phyloP scores from a whole-genome alignment of 768 basidiomycete genomes.

The Mycena chlorophos region DNA sequence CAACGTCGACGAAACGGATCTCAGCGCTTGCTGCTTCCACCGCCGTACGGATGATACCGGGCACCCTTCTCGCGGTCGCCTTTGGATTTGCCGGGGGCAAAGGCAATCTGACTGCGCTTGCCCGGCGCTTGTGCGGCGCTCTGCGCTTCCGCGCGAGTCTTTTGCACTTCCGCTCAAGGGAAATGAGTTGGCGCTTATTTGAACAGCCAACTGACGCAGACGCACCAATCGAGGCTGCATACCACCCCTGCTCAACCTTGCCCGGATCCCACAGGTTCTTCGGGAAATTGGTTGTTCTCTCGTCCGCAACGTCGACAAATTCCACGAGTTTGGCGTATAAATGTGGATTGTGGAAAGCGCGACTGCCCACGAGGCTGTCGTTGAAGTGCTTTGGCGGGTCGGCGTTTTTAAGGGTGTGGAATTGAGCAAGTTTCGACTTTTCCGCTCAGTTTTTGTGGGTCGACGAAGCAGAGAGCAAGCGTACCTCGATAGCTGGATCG shows the following conservation, averaged over 20 bases:
- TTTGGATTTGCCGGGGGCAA: conserved; percentile 33
- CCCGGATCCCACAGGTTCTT: conserved; percentile 71
- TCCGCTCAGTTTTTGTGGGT: too few species aligned
- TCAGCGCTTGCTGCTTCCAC: too few species aligned
- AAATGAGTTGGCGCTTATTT: conserved; percentile 24
- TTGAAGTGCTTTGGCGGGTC: conserved; percentile 86
- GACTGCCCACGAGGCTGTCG: conserved; percentile 89
- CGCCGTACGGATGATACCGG: conserved; percentile 23
- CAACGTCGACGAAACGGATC: too few species aligned
- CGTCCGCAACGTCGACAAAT: conserved; percentile 89
- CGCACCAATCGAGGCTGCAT: conserved; percentile 78
- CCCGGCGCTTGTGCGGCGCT: conserved; percentile 49
- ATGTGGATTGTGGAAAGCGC: conserved; percentile 94
- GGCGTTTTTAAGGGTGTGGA: conserved; percentile 66
- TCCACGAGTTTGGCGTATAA: conserved; percentile 95
- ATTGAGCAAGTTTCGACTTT: conserved; percentile 81
- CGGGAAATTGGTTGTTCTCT: conserved; percentile 83
- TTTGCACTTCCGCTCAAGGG: conserved; percentile 62
- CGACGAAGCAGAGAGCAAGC: too few species aligned
- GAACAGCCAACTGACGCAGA: conserved; percentile 18
- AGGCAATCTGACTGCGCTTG: conserved; percentile 65
- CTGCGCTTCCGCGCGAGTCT: conserved; percentile 61
- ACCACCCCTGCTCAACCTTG: conserved; percentile 67
- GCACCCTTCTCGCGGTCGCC: conserved; percentile 8
- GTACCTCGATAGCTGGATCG: conserved; percentile 64